A percentile compares a stretch with the other conserved stretches of the same genome.
Conservation (phyloP, 169 alveolate species). For the Eimeria maxima region DNA sequence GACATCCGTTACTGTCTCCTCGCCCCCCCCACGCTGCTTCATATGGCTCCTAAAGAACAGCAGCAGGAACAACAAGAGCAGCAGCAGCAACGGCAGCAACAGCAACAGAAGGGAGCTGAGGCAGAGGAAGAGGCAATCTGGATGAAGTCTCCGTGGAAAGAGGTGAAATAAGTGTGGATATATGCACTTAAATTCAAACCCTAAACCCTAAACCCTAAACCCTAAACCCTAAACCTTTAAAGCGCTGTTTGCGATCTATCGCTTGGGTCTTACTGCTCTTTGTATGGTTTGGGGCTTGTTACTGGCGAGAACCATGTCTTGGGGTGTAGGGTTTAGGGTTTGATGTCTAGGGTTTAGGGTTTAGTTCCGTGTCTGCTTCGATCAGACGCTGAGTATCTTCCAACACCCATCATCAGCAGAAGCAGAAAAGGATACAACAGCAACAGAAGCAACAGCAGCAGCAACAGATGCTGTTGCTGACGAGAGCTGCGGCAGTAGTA, state of each 20-base stretch:
- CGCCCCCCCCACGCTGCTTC: background rate
- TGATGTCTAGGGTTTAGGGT: no score
- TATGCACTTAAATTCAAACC: background rate
- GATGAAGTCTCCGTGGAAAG: background rate
- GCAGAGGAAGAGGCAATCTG: background rate
- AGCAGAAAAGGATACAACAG: background rate
- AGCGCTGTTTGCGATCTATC: background rate
- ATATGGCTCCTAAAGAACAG: background rate
- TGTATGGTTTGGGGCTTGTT: no score
- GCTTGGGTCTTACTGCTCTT: no score
- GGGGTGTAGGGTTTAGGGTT: no score
- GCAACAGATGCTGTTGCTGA: background rate
- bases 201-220: conserved; percentile 8
- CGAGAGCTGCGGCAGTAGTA: background rate
- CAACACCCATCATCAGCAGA: background rate
- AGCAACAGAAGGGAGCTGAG: background rate
- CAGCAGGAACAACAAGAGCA: no score
- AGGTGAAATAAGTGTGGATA: background rate
- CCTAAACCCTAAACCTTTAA: background rate
- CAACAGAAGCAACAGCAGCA: background rate
- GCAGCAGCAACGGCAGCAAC: conserved; percentile 15
- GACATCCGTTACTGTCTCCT: conserved; percentile 49
- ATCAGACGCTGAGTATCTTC: background rate
- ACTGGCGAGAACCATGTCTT: no score
- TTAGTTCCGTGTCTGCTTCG: background rate